Conservation (phyloP, 2,329 filamentous ascomycete genomes). For the Colletotrichum scovillei region DNA sequence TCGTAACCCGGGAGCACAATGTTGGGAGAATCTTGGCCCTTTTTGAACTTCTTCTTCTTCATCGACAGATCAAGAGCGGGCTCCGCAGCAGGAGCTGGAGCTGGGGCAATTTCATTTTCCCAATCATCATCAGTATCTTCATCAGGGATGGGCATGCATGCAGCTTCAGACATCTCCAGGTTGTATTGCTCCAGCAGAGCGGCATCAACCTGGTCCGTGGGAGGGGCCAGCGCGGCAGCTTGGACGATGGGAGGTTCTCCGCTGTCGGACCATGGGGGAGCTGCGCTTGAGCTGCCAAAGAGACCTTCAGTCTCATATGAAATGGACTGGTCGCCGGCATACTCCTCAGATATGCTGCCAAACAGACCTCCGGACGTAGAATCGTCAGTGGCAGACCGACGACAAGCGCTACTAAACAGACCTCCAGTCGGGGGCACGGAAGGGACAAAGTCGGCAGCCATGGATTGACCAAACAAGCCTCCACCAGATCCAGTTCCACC, state of each 20-base stretch:
- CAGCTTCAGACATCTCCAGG: conserved; percentile 87
- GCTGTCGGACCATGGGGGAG: background rate
- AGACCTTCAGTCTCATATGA: too few relatives aligned
- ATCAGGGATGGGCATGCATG: conserved; percentile 86
- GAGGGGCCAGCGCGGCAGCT: conserved; percentile 82
- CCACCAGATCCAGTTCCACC: background rate
- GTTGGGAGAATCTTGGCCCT: conserved; percentile 7
- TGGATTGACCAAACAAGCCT: background rate
- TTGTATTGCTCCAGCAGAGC: conserved; percentile 83
- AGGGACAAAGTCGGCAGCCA: background rate
- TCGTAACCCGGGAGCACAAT: background rate
- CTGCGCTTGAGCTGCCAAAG: background rate
- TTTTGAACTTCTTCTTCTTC: background rate
- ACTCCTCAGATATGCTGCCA: too few relatives aligned
- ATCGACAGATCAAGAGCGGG: background rate
- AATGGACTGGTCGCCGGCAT: too few relatives aligned
- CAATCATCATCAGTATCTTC: conserved; percentile 56
- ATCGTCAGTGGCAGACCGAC: too few relatives aligned
- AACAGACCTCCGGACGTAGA: too few relatives aligned
- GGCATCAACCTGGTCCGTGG: conserved; percentile 89
- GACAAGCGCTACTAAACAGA: background rate
- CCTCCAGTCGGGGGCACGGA: background rate
- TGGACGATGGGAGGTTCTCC: background rate
- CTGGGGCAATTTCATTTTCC: background rate
- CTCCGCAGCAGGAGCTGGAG: background rate